phyloP scores from a whole-genome alignment of 2,329 filamentous ascomycete genomes.

The Aureobasidium sp. region DNA sequence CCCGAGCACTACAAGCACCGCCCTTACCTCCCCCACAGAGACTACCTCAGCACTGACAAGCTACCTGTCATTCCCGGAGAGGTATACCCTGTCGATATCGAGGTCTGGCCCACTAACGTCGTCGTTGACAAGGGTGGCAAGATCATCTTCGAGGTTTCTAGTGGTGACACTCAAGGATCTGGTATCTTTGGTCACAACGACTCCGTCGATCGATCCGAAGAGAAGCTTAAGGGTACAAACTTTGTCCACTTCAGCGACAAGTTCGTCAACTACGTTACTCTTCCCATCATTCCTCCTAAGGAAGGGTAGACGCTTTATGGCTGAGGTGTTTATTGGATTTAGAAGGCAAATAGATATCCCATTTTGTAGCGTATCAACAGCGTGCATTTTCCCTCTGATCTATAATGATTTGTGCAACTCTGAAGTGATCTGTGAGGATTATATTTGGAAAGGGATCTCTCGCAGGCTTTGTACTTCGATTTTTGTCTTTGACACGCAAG shows the following conservation, averaged over 20 bases:
- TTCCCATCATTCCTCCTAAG: slow-evolving; percentile 44
- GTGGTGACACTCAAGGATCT: slow-evolving; percentile 51
- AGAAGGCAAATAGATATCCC: not conserved
- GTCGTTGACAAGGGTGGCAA: slow-evolving; percentile 43
- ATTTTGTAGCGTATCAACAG: not conserved
- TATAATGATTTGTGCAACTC: not conserved
- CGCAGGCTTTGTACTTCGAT: too few relatives aligned
- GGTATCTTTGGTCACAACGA: slow-evolving; percentile 49
- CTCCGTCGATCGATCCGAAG: slow-evolving; percentile 36
- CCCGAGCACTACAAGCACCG: slow-evolving; percentile 42
- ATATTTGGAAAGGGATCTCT: too few relatives aligned
- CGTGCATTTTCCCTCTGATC: not conserved
- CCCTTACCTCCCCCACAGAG: slow-evolving; percentile 47
- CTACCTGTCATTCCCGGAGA: slow-evolving; percentile 45
- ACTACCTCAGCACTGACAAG: slow-evolving; percentile 51
- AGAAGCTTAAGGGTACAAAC: slow-evolving; percentile 41
- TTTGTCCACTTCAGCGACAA: slow-evolving; percentile 44
- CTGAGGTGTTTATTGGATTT: not conserved
- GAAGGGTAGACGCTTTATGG: not conserved
- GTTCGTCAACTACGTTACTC: slow-evolving; percentile 42
- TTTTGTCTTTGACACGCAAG: too few relatives aligned
- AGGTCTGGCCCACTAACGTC: slow-evolving; percentile 58
- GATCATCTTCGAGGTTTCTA: slow-evolving; percentile 47
- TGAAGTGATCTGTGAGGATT: not conserved
- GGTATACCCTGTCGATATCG: slow-evolving; percentile 52